Evolutionary conservation across 257 asterid species (phyloP).

Genomic region (Capsicum chinense): DNA sequence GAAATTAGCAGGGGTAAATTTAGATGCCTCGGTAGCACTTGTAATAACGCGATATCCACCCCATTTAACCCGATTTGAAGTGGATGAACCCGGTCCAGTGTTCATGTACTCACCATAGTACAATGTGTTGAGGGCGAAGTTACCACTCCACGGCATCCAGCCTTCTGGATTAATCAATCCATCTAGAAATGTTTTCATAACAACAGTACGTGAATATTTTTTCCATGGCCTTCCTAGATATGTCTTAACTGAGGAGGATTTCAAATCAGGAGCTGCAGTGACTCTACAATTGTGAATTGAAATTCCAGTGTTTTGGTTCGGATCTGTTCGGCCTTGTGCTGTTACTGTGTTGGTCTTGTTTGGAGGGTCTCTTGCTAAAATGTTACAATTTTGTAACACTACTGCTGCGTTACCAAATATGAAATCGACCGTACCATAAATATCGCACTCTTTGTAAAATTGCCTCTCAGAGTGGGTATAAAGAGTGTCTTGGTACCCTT

Average conservation of each 20-base stretch:
- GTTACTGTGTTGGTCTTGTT: slow-evolving; percentile 68
- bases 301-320: slow-evolving; percentile 84
- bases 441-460: slow-evolving; percentile 72
- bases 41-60: slow-evolving; percentile 76
- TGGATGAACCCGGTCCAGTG: slow-evolving; percentile 83
- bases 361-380: slow-evolving; percentile 72
- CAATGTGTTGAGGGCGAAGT: slow-evolving; percentile 69
- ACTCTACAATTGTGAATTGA: slow-evolving; percentile 65
- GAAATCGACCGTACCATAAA: slow-evolving; percentile 87
- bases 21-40: slow-evolving; percentile 64
- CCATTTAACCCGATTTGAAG: slow-evolving; percentile 73
- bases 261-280: slow-evolving; percentile 63
- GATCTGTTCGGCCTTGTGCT: slow-evolving; percentile 85
- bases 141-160: slow-evolving; percentile 90
- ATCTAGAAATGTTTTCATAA: slow-evolving; percentile 66
- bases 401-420: slow-evolving; percentile 90
- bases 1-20: slow-evolving; percentile 66
- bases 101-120: slow-evolving; percentile 84
- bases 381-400: slow-evolving; percentile 77
- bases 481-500: slow-evolving; percentile 90
- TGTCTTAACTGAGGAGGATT: slow-evolving; percentile 61
- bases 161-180: slow-evolving; percentile 70
- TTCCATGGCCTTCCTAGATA: slow-evolving; percentile 93
- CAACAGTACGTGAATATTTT: slow-evolving; percentile 67
- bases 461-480: slow-evolving; percentile 70